These are phyloP conservation scores for Exserohilum turcica DNA, from an alignment of 2,329 filamentous ascomycete species.

Conservation along the genomic window DNA sequence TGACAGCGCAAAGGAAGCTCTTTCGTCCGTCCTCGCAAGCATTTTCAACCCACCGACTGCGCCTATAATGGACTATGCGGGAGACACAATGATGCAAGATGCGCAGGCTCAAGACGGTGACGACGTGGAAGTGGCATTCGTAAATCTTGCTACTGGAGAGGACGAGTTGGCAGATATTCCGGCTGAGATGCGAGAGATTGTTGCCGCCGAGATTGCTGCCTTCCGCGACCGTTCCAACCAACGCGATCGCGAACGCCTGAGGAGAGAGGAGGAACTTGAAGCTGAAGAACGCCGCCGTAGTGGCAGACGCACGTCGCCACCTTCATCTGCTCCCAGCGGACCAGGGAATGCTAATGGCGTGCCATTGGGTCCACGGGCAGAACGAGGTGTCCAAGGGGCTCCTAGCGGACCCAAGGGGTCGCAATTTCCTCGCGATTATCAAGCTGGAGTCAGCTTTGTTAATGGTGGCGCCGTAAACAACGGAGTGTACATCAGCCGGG, in stretches of 20 bases:
- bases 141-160: constrained; percentile 73
- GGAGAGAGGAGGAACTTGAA: constrained; percentile 90
- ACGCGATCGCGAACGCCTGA: constrained; percentile 84
- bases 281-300: constrained; percentile 79
- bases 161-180: constrained; percentile 96
- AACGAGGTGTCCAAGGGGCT: constrained; percentile 71
- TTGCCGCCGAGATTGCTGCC: constrained; percentile 89
- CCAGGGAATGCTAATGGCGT: constrained; percentile 72
- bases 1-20: constrained; percentile 68
- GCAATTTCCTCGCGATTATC: constrained; percentile 72
- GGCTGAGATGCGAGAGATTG: constrained; percentile 92
- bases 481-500: constrained; percentile 59
- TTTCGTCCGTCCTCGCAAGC: constrained; percentile 71
- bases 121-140: constrained; percentile 84
- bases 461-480: constrained; percentile 75
- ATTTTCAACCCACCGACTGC: constrained; percentile 68
- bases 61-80: constrained; percentile 61
- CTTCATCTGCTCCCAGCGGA: constrained; percentile 61
- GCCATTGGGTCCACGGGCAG: constrained; percentile 71
- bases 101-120: constrained; percentile 58
- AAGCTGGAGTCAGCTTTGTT: constrained; percentile 80
- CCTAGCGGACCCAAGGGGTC: constrained; percentile 72
- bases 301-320: constrained; percentile 69
- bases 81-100: constrained; percentile 73
- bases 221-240: constrained; percentile 91